Percentiles rank a stretch among this genome's conserved stretches.
Conservation (phyloP, 2,329 filamentous ascomycete genomes). For the Pestalotiopsis sp. region DNA sequence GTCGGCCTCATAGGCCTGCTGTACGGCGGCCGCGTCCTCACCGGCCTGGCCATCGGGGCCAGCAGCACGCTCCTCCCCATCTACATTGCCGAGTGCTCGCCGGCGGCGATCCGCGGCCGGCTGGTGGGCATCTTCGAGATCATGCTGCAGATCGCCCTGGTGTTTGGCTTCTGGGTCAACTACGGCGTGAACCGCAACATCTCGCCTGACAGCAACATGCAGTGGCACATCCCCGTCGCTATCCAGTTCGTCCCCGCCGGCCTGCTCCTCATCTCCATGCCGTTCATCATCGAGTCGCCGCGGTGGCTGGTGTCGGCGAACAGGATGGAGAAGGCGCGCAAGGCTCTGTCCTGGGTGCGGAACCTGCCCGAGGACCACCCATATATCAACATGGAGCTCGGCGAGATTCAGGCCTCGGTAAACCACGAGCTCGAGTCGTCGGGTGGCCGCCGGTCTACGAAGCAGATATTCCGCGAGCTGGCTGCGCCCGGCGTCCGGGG, state of each 20-base stretch:
- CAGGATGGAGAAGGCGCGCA: slow-evolving; percentile 20
- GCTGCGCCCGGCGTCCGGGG: slow-evolving; percentile 9
- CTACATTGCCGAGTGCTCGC: slow-evolving; percentile 36
- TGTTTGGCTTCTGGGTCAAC: slow-evolving; percentile 37
- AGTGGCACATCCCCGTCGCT: slow-evolving; percentile 31
- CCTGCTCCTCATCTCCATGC: slow-evolving; percentile 27
- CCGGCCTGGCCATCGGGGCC: slow-evolving; percentile 46
- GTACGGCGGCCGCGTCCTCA: slow-evolving; percentile 46
- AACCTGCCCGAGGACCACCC: slow-evolving; percentile 29
- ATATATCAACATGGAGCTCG: slow-evolving; percentile 29
- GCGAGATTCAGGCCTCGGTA: slow-evolving; percentile 33
- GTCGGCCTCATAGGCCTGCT: slow-evolving; percentile 32
- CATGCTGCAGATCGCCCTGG: background rate
- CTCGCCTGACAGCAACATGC: slow-evolving; percentile 20
- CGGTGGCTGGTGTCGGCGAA: slow-evolving; percentile 27
- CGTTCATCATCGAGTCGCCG: slow-evolving; percentile 24
- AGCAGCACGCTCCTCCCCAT: slow-evolving; percentile 42
- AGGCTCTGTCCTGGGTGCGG: slow-evolving; percentile 24
- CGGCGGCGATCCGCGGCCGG: slow-evolving; percentile 47
- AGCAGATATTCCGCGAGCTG: slow-evolving; percentile 28
- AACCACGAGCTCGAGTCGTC: slow-evolving; percentile 37
- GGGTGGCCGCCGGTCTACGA: slow-evolving; percentile 33
- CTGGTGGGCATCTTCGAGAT: slow-evolving; percentile 50
- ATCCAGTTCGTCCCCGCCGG: slow-evolving; percentile 27
- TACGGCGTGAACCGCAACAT: slow-evolving; percentile 34